Base-by-base conservation (phyloP, 768 basidiomycete species). In the Calvatia gigantea region DNA sequence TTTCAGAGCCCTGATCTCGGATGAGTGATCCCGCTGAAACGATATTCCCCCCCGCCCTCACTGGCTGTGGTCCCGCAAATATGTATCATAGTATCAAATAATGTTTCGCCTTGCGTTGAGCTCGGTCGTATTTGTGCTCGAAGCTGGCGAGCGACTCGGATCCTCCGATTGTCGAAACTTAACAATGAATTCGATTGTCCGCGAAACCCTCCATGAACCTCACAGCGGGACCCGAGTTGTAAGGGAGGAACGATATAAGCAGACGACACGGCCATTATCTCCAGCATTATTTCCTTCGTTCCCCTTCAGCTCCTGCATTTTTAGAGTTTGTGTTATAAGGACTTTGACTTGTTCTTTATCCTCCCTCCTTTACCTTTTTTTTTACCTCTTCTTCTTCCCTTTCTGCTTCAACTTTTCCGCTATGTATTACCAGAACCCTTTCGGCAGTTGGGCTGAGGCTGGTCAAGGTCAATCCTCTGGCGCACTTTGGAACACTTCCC, bases 401-500 rank as follows among this genome's bases (percentile, higher is more conserved):
- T 19, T 17, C 17, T 54, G 15, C 44, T 48, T 42, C 17, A 23
- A 11, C 41, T 54, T 50, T 33, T 29, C 45, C 38, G 46, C n/a
- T 27, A 67, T 69, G 66, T 65, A 64, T 53, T 62, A 65, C 63
- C 67, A 69, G 56, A 71, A 78, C 57, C 77, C 77, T 4, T 79
- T 72, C 61, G 67, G 64, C 51, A 66, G 67, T 62, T 76, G 73
- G 73, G 60, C 65, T 25, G 65, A 69, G 32, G 56, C 59, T 38
- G 67, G 64, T 23, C 64, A 69, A 44, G 63, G 64, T 6, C 61
- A 58, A 23, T 69, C 69, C 21, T 51, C 58, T 17, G 50, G 50
- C 32, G 51, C 61, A 7, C 58, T 59, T 3, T 65, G 62, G 65
- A 60, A 62, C 17, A 52, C 55, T 19, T 31, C 32, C 23, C 63